These are phyloP conservation scores for Neocucurbitaria cava DNA, from an alignment of 2,329 filamentous ascomycete genomes.

Conservation along the genomic window DNA sequence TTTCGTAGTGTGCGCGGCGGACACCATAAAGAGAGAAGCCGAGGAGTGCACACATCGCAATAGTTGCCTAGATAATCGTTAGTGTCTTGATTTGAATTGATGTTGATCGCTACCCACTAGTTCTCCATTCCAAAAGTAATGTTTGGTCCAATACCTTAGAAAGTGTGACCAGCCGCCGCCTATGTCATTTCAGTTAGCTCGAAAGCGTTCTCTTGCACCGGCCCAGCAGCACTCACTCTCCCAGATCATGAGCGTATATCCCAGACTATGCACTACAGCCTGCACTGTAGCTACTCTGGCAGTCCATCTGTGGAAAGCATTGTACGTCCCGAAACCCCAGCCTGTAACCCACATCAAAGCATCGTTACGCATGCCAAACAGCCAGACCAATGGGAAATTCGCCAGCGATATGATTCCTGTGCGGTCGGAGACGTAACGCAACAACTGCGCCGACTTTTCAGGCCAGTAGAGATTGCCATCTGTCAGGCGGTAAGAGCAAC, in stretches of 20 bases:
- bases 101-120: slow-evolving; percentile 43
- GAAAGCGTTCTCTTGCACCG: background rate
- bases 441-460: slow-evolving; percentile 47
- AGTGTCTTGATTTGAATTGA: slow-evolving; percentile 4
- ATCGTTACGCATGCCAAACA: slow-evolving; percentile 73
- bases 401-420: slow-evolving; percentile 70
- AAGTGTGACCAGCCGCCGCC: slow-evolving; percentile 49
- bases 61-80: slow-evolving; percentile 28
- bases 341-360: slow-evolving; percentile 70
- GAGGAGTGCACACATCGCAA: slow-evolving; percentile 55
- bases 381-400: slow-evolving; percentile 69
- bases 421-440: slow-evolving; percentile 67
- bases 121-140: slow-evolving; percentile 61
- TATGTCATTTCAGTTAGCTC: slow-evolving; percentile 3
- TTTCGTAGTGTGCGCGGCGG: slow-evolving; percentile 56
- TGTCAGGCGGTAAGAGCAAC: slow-evolving; percentile 55
- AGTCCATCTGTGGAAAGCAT: slow-evolving; percentile 71
- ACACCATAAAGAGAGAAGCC: slow-evolving; percentile 60
- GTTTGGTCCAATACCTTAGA: slow-evolving; percentile 46
- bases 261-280: slow-evolving; percentile 68
- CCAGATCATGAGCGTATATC: slow-evolving; percentile 61
- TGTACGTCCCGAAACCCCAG: slow-evolving; percentile 72
- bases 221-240: slow-evolving; percentile 19
- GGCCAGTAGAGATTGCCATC: slow-evolving; percentile 56
- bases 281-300: slow-evolving; percentile 68